These are phyloP conservation scores for Nannochloropsis oceanica DNA, from an alignment of 108 stramenopile genomes.

Conservation along the genomic window DNA sequence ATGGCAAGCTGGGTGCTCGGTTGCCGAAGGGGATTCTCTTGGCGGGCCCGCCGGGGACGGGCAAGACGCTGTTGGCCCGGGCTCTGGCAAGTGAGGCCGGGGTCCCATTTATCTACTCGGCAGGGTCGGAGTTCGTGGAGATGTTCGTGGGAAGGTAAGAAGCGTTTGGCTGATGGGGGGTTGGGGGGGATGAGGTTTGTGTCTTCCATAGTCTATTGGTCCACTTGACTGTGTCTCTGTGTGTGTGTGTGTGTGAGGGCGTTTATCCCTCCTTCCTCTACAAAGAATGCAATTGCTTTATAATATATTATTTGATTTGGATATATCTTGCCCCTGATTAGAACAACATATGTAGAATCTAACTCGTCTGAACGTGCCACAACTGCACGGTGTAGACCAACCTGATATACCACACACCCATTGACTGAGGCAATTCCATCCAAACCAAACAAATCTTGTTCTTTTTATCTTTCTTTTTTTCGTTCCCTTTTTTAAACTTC, in stretches of 20 bases:
- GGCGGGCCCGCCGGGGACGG: constrained; percentile 40
- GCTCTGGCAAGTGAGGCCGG: constrained; percentile 45
- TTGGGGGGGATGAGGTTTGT: neutral
- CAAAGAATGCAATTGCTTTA: no score
- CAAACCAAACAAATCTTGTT: neutral
- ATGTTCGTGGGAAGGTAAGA: constrained; percentile 15
- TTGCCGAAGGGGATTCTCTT: constrained; percentile 36
- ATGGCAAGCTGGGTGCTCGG: constrained; percentile 27
- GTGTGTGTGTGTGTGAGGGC: no score
- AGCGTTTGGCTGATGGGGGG: neutral
- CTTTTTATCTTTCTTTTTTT: neutral
- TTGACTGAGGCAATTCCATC: neutral
- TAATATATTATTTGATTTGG: no score
- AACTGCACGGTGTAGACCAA: neutral
- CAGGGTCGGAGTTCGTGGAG: constrained; percentile 36
- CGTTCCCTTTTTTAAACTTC: neutral
- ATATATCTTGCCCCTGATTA: neutral
- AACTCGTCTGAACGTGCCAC: neutral
- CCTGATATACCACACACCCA: neutral
- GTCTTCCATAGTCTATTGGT: no score
- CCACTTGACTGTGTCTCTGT: no score
- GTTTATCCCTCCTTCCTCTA: no score
- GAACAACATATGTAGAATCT: neutral
- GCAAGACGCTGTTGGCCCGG: constrained; percentile 39
- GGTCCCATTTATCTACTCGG: constrained; percentile 33